Base-by-base conservation (phyloP, 352 stramenopile genomes). In the Phytophthora brassicae region DNA sequence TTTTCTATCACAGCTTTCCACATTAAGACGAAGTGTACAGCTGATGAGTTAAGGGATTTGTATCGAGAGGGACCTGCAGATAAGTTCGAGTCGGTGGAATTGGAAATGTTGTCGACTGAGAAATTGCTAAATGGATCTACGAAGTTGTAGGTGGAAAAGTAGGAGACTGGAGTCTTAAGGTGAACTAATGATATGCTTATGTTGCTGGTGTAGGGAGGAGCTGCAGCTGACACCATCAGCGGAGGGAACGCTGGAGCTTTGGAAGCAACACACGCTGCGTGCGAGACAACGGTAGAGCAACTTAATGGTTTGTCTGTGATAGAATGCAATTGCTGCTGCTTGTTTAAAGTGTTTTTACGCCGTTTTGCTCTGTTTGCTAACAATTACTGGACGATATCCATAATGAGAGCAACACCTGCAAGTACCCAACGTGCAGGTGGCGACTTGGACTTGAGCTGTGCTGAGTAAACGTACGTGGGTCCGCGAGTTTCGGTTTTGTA, bases 401-500 rank as follows among this genome's bases (percentile, higher is more conserved):
- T 97, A 64, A 99, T 97, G 8, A 99, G 79, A 14, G 94, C 92
- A 28, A 99, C 95, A 20, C 97, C 95, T 3, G 97, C 97, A 20
- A 99, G 79, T 5, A 98, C 78, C 97, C 97, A 99, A 16, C 96
- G 75, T 8, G 91, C 90, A 0, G 95, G 79, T 1, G 95, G 90
- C 4, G 90, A 96, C 64, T 98, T 98, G 49, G 97, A 99, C 75
- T 98, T 99, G 57, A 99, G 86, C 68, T 99, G 96, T 4, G 96
- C 96, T 14, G 88, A 98, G 74, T 99, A 99, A 31, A 99, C 95
- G 67, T 97, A 99, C 16, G 96, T 99, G 1, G 97, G 94, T 11
- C 97, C 97, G 38, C 97, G 81, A 60, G 90, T 84, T 72, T 99
- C 90, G 1, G 97, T 99, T 77, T 98, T 99, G 83, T 99, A 99